Conservation (phyloP, 441 rosid genomes). For the Euphorbia schlechtendalii region DNA sequence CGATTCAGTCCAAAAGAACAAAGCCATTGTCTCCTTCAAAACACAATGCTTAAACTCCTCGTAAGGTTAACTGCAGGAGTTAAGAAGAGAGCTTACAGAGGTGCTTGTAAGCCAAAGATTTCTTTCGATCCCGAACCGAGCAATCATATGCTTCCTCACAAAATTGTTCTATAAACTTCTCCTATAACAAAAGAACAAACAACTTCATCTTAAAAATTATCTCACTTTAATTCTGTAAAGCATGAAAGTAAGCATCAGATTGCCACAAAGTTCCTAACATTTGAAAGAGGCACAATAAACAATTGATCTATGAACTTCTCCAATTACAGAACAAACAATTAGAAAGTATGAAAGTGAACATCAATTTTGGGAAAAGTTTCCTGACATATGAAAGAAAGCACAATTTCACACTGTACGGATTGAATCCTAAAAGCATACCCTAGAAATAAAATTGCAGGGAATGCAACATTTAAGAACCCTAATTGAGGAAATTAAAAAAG, state of each 20-base stretch:
- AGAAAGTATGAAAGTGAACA: too few relatives aligned
- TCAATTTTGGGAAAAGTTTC: not conserved
- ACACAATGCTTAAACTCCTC: not conserved
- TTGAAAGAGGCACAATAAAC: too few relatives aligned
- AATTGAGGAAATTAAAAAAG: constrained; percentile 1
- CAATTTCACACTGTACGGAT: not conserved
- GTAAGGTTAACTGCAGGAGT: not conserved
- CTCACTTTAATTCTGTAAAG: too few relatives aligned
- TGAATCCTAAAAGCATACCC: constrained; percentile 5
- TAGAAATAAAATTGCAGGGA: constrained; percentile 8
- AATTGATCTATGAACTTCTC: too few relatives aligned
- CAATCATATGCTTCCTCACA: not conserved
- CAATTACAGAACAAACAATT: not conserved
- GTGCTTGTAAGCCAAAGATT: not conserved
- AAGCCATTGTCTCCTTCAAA: not conserved
- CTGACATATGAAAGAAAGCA: not conserved
- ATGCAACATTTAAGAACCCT: not conserved
- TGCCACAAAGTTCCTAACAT: too few relatives aligned
- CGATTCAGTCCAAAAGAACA: too few relatives aligned
- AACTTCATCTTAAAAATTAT: not conserved
- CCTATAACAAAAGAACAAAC: constrained; percentile 43
- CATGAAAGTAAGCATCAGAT: not conserved
- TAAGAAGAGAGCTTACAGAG: not conserved
- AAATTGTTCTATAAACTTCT: constrained; percentile 48
- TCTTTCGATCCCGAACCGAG: not conserved